Percentiles rank a stretch among this genome's conserved stretches.
These are phyloP conservation scores for Kwoniella heveanensis DNA, from an alignment of 768 basidiomycete genomes.

Conservation along the genomic window DNA sequence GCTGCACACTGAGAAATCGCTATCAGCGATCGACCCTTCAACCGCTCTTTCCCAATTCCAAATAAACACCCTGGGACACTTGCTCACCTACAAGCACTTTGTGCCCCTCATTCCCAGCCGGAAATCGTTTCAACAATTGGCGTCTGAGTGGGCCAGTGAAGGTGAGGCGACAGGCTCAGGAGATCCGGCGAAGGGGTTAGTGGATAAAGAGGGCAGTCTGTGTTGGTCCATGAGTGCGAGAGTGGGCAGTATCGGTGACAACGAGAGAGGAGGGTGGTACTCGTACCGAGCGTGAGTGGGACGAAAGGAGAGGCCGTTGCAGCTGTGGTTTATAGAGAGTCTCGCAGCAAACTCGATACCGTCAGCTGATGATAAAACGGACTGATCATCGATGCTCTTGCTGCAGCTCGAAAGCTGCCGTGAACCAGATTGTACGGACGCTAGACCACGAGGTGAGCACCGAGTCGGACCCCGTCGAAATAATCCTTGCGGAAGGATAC, in stretches of 20 bases:
- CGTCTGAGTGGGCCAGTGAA: slow-evolving; percentile 19
- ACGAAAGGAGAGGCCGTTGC: too few species aligned
- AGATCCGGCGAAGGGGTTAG: slow-evolving; percentile 55
- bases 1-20: slow-evolving; percentile 59
- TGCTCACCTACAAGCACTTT: slow-evolving; percentile 59
- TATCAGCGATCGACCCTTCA: slow-evolving; percentile 48
- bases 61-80: slow-evolving; percentile 59
- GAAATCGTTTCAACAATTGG: slow-evolving; percentile 37
- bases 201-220: slow-evolving; percentile 44
- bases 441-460: slow-evolving; percentile 57
- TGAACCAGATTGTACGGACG: slow-evolving; percentile 57
- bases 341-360: too few species aligned
- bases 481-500: too few species aligned
- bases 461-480: neutral
- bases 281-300: slow-evolving; percentile 50
- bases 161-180: slow-evolving; percentile 5
- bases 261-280: slow-evolving; percentile 57
- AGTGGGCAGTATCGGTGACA: slow-evolving; percentile 58
- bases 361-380: slow-evolving; percentile 1
- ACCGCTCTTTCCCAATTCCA: slow-evolving; percentile 54
- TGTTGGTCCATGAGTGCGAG: slow-evolving; percentile 57
- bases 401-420: slow-evolving; percentile 57
- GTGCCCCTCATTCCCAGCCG: slow-evolving; percentile 56
- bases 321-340: too few species aligned
- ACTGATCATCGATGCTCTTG: too few species aligned